phyloP scores from a whole-genome alignment of 2,329 filamentous ascomycete species.

The Thielaviopsis musarum region DNA sequence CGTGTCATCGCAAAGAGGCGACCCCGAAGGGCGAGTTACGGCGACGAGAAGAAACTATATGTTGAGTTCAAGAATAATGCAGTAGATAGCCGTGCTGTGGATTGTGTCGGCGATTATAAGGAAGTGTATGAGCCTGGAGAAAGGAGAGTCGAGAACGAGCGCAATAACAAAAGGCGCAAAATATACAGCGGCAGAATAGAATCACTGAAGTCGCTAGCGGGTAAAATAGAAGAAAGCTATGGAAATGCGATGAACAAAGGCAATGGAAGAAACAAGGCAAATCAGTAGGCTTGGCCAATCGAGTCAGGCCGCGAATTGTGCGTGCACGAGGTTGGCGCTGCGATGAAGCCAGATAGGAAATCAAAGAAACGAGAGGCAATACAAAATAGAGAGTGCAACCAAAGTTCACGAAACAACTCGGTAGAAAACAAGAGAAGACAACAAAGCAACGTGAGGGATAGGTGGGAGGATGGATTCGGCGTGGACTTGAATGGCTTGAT shows the following conservation, averaged over 20 bases:
- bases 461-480: not conserved
- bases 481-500: no score
- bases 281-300: not conserved
- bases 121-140: no score
- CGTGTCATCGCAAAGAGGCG: slow-evolving; percentile 6
- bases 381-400: not conserved
- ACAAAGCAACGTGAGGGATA: not conserved
- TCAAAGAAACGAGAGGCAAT: not conserved
- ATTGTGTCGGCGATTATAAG: not conserved
- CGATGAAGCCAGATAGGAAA: not conserved
- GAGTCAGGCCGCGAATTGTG: not conserved
- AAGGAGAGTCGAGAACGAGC: no score
- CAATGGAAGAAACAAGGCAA: not conserved
- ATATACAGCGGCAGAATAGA: not conserved
- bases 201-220: not conserved
- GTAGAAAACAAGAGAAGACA: not conserved
- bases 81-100: not conserved
- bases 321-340: not conserved
- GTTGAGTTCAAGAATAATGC: not conserved
- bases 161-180: not conserved
- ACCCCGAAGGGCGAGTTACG: not conserved
- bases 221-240: not conserved
- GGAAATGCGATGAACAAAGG: not conserved
- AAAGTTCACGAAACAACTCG: not conserved
- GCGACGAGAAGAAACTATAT: not conserved